Evolutionary conservation across 2,329 filamentous ascomycete species (phyloP), one percentile per base, ranked within the genome.

Genomic region (Cercospora sp.): DNA sequence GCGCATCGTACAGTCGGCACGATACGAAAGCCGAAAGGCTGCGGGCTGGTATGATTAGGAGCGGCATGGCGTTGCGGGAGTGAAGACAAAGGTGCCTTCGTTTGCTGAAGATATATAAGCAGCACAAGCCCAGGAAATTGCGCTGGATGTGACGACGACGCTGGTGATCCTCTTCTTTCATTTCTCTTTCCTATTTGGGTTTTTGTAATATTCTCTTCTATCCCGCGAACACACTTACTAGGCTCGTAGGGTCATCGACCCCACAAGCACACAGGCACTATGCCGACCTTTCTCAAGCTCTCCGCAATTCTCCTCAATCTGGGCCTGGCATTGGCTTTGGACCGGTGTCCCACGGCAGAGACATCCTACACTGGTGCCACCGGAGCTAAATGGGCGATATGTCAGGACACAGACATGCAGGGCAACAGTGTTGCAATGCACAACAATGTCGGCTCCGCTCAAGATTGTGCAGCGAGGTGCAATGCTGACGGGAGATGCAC

Each of bases 311-410:
- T 45, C 16, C 23, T 61, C 39, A 36, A 61, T 36, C 18, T 61
- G 20, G 36, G 59, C 18, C 59, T 61, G 13, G 59, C 39, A 7
- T 26, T 42, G 7, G 59, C 59, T 3, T 13, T 61, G 9, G 59
- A 61, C 33, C 48, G 59, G 3, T 58, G 53, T 31, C 53, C 53
- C 26, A 58, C 53, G 2, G 26, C 53, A 30, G 53, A 58, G 36
- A 61, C 59, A 18, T 33, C 20, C 16, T 61, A 48, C 28, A 45
- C 36, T 10, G 20, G 59, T 23, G 2, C 57, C 10, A 45, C 28
- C 23, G 64, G 64, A 1, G 57, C 59, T 13, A 58, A 55, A 42
- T 66, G 45, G 36, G 57, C 57, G 5, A 67, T 61, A 26, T 67
- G 65, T 4, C 33, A 26, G 8, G 39, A 53, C 26, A 20, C 31